Evolutionary conservation across 306 rosid genomes (phyloP).

Genomic region (Acmispon strigosus): DNA sequence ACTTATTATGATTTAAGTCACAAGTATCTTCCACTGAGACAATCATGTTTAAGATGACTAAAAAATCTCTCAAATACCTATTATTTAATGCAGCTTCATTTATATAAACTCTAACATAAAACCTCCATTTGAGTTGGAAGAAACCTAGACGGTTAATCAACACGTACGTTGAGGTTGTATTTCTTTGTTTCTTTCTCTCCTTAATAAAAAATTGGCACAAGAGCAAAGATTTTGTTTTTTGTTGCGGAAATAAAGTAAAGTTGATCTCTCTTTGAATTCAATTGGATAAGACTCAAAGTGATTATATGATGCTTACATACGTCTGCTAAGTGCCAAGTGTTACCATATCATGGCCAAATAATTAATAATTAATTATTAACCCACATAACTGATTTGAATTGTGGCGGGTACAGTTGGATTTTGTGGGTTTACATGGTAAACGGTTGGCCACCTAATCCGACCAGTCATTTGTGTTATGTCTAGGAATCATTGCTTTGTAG

Average conservation of each 20-base stretch:
- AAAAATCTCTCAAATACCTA: too few species aligned
- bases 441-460: constrained; percentile 75
- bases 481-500: constrained; percentile 14
- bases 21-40: too few species aligned
- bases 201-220: constrained; percentile 5
- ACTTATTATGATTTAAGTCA: too few species aligned
- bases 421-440: constrained; percentile 16
- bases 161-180: too few species aligned
- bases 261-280: constrained; percentile 20
- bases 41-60: too few species aligned
- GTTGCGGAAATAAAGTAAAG: not conserved
- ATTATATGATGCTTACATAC: constrained; percentile 14
- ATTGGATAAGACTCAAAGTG: constrained; percentile 38
- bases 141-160: too few species aligned
- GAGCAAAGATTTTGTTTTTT: not conserved
- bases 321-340: not conserved
- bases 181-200: not conserved
- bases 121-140: too few species aligned
- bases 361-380: not conserved
- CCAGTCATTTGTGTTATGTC: not conserved
- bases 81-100: too few species aligned
- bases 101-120: too few species aligned
- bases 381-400: constrained; percentile 38
- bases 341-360: not conserved
- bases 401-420: constrained; percentile 48